Percentiles rank a stretch among this genome's conserved stretches.
These are phyloP conservation scores for Sclerotinia minor DNA, from an alignment of 2,329 filamentous ascomycete species.

Conservation along the genomic window DNA sequence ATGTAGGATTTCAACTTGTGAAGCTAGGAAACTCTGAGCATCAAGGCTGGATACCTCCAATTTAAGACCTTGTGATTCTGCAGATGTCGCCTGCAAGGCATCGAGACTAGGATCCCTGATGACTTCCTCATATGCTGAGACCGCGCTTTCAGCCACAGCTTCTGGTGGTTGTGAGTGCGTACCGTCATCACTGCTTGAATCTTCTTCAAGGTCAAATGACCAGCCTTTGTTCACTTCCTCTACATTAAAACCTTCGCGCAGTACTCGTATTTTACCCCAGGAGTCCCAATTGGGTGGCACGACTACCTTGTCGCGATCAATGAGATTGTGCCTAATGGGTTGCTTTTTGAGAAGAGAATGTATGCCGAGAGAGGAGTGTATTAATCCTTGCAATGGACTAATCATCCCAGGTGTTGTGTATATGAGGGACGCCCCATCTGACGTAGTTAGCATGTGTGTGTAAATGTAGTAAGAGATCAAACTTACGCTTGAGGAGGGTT, in stretches of 20 bases:
- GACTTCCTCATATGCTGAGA: conserved; percentile 74
- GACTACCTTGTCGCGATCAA: conserved; percentile 90
- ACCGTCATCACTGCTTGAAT: conserved; percentile 43
- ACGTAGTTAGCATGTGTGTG: conserved; percentile 25
- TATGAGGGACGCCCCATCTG: conserved; percentile 81
- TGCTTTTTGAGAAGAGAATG: conserved; percentile 78
- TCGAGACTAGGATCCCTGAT: conserved; percentile 73
- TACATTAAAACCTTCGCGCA: conserved; percentile 89
- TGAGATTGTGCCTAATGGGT: conserved; percentile 83
- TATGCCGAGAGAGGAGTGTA: conserved; percentile 84
- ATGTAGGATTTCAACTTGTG: conserved; percentile 76
- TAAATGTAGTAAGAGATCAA: conserved; percentile 13
- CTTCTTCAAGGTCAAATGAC: conserved; percentile 76
- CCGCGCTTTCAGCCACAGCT: conserved; percentile 54
- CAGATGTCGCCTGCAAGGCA: conserved; percentile 56
- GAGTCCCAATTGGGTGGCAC: conserved; percentile 98
- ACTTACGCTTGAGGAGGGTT: conserved; percentile 78
- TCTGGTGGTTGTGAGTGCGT: conserved; percentile 25
- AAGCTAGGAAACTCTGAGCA: conserved; percentile 73
- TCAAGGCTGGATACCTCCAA: conserved; percentile 65
- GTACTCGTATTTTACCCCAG: conserved; percentile 92
- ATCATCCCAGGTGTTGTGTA: conserved; percentile 77
- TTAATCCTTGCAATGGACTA: conserved; percentile 74
- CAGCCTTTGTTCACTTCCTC: conserved; percentile 83
- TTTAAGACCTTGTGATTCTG: conserved; percentile 44